phyloP scores from a whole-genome alignment of 208 protist genomes.

The Tritrichomonas foetus region DNA sequence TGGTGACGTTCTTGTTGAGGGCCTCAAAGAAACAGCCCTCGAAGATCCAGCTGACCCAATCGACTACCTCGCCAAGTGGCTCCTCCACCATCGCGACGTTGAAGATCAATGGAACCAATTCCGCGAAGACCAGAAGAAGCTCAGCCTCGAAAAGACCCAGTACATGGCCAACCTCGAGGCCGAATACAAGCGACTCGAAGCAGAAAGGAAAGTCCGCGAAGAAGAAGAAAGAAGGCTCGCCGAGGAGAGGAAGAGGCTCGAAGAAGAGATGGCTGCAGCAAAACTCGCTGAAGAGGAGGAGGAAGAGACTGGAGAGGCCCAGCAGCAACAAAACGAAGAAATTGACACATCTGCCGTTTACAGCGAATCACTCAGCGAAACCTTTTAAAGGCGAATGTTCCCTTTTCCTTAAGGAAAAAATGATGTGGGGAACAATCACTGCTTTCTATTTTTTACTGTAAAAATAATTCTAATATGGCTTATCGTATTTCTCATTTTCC shows the following conservation, averaged over 20 bases:
- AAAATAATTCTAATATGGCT: too few relatives aligned
- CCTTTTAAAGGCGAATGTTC: neutral
- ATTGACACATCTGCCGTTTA: too few relatives aligned
- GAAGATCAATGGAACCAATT: slow-evolving; percentile 37
- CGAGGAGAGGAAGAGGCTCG: neutral
- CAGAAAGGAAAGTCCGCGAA: neutral
- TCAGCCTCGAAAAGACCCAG: neutral
- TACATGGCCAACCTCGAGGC: neutral
- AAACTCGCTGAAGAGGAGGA: neutral
- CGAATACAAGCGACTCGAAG: neutral
- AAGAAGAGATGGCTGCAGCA: neutral
- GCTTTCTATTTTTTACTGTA: too few relatives aligned
- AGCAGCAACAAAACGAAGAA: neutral
- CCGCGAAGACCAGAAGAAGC: slow-evolving; percentile 17
- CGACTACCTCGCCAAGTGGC: neutral
- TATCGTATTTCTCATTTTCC: too few relatives aligned
- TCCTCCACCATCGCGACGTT: neutral
- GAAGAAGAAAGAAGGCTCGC: neutral
- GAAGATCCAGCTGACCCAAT: slow-evolving; percentile 37
- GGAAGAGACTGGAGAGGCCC: neutral
- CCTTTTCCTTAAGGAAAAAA: too few relatives aligned
- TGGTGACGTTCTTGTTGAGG: slow-evolving; percentile 11
- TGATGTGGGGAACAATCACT: too few relatives aligned
- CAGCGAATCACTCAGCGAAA: neutral
- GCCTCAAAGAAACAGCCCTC: neutral